These are phyloP conservation scores for Monascus purpureus DNA, from an alignment of 495 filamentous ascomycete species.

Conservation along the genomic window DNA sequence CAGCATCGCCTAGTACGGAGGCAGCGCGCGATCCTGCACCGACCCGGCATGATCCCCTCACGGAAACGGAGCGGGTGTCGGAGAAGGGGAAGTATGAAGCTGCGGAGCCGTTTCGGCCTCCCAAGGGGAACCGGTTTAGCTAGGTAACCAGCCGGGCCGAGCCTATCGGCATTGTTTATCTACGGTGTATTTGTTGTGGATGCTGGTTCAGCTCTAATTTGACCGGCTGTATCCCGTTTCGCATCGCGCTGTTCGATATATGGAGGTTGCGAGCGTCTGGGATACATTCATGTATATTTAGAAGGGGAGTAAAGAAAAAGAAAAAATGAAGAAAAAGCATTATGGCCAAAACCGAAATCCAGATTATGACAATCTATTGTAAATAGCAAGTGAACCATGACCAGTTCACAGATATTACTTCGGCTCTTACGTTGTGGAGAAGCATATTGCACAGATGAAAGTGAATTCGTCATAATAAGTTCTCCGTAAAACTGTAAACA, in stretches of 20 bases:
- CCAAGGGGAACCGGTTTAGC: slow-evolving; percentile 74
- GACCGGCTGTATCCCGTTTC: background rate
- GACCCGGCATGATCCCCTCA: slow-evolving; percentile 67
- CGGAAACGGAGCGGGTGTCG: slow-evolving; percentile 49
- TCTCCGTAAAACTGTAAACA: too few relatives aligned
- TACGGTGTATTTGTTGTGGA: background rate
- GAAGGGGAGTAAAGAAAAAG: slow-evolving; percentile 4
- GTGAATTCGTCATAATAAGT: too few relatives aligned
- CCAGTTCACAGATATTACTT: too few relatives aligned
- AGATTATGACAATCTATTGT: too few relatives aligned
- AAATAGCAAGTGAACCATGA: too few relatives aligned
- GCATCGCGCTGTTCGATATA: background rate
- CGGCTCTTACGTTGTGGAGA: too few relatives aligned
- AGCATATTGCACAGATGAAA: too few relatives aligned
- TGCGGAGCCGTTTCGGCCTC: slow-evolving; percentile 53
- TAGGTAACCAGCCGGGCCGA: slow-evolving; percentile 13
- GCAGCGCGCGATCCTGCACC: slow-evolving; percentile 72
- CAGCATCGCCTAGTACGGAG: slow-evolving; percentile 66
- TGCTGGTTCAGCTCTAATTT: background rate
- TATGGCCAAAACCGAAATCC: slow-evolving; percentile 4
- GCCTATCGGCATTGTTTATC: background rate
- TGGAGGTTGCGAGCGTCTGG: background rate
- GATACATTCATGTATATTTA: background rate
- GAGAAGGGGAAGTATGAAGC: slow-evolving; percentile 90
- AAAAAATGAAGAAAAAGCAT: slow-evolving; percentile 4